phyloP scores from a whole-genome alignment of 306 rosid genomes.

The Cicer bijugum region DNA sequence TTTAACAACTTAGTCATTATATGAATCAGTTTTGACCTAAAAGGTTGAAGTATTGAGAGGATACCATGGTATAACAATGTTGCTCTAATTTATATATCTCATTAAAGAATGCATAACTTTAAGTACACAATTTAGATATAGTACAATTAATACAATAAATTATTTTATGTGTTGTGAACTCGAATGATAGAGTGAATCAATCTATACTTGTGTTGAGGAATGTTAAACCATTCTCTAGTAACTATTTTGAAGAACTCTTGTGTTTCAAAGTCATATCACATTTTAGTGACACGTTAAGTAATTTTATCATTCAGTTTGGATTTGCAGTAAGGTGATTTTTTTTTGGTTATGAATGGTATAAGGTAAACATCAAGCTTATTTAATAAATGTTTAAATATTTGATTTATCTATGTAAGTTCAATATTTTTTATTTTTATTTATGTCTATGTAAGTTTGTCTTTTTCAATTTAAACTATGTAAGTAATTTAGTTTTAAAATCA shows the following conservation, averaged over 20 bases:
- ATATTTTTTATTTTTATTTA: too few species aligned
- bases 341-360: too few species aligned
- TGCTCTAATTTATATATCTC: constrained; percentile 15
- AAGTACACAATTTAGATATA: constrained; percentile 1
- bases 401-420: too few species aligned
- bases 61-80: constrained; percentile 2
- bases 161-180: too few species aligned
- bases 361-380: neutral
- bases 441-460: too few species aligned
- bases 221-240: too few species aligned
- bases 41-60: constrained; percentile 18
- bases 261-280: too few species aligned
- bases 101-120: neutral
- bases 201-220: neutral
- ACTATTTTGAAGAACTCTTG: too few species aligned
- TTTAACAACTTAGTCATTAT: neutral
- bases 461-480: too few species aligned
- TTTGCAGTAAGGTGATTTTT: neutral
- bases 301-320: neutral
- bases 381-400: neutral
- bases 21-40: constrained; percentile 22
- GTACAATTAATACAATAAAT: too few species aligned
- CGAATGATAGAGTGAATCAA: neutral
- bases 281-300: too few species aligned
- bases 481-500: too few species aligned